These are phyloP conservation scores for Ascochyta viciae-villosae DNA, from an alignment of 2,329 filamentous ascomycete genomes.

Conservation along the genomic window DNA sequence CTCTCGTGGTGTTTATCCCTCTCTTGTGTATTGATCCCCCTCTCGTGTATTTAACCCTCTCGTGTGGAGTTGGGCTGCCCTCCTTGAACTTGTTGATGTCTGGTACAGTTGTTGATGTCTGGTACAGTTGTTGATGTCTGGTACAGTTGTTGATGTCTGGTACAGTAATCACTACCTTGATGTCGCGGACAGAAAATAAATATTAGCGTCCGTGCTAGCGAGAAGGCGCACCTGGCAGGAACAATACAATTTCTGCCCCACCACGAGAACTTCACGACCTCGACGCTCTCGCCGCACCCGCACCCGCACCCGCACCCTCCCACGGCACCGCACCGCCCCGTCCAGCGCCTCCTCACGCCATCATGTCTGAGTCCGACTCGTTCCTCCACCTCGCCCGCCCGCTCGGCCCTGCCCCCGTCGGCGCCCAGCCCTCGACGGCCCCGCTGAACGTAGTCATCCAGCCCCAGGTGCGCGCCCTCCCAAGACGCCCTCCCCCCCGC, in stretches of 20 bases:
- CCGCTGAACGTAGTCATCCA: conserved; percentile 94
- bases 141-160: too few species aligned
- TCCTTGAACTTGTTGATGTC: too few species aligned
- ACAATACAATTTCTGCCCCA: conserved; percentile 22
- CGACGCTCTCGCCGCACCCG: conserved; percentile 20
- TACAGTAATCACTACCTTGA: too few species aligned
- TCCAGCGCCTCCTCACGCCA: conserved; percentile 49
- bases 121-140: too few species aligned
- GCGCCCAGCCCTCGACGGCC: conserved; percentile 83
- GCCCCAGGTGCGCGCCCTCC: conserved; percentile 72
- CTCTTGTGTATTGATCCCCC: too few species aligned
- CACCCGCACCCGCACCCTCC: conserved; percentile 11
- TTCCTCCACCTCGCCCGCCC: conserved; percentile 96
- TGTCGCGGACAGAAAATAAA: conserved; percentile 15
- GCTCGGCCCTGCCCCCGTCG: conserved; percentile 79
- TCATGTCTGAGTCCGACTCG: conserved; percentile 82
- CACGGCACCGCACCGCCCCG: conserved; percentile 7
- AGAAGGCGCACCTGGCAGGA: conserved; percentile 18
- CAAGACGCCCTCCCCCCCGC: neutral
- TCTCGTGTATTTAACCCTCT: too few species aligned
- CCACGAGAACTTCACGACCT: conserved; percentile 19
- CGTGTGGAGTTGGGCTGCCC: too few species aligned
- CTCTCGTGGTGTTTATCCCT: too few species aligned
- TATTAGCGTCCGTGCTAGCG: conserved; percentile 21
- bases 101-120: too few species aligned